A percentile compares a stretch with the other conserved stretches of the same genome.
Evolutionary conservation across 1,284 basidiomycete genomes (phyloP).

Genomic region (Fomitopsis schrenkii): DNA sequence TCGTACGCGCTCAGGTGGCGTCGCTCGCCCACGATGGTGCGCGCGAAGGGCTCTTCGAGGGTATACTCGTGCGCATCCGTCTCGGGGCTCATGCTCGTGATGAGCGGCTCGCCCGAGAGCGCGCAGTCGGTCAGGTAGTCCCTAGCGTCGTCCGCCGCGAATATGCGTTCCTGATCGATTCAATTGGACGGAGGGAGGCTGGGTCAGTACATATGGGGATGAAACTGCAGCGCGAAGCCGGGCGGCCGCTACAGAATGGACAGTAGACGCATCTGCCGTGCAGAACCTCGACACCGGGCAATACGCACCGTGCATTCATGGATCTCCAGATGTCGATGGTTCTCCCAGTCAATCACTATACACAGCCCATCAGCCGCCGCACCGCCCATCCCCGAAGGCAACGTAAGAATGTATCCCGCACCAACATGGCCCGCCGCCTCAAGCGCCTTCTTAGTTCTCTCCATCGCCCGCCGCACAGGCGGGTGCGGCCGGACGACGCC

Average conservation of each 20-base stretch:
- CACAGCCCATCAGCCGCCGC: neutral
- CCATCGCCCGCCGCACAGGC: constrained; percentile 62
- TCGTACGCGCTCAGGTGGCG: constrained; percentile 26
- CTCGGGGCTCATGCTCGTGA: constrained; percentile 25
- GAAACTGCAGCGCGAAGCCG: neutral
- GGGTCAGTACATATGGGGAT: neutral
- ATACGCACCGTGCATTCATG: constrained; percentile 8
- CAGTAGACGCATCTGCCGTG: neutral
- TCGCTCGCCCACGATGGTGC: constrained; percentile 9
- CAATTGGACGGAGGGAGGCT: neutral
- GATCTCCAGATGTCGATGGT: constrained; percentile 9
- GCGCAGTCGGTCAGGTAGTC: constrained; percentile 27
- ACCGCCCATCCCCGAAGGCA: neutral
- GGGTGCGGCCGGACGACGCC: constrained; percentile 66
- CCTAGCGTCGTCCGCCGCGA: constrained; percentile 26
- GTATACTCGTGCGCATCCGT: constrained; percentile 26
- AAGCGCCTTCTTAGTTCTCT: constrained; percentile 54
- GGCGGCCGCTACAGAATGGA: neutral
- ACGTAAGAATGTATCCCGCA: constrained; percentile 22
- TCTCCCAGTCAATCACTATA: constrained; percentile 16
- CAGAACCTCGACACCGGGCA: neutral
- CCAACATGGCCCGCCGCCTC: constrained; percentile 65
- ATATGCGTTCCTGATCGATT: constrained; percentile 25
- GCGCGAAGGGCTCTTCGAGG: constrained; percentile 24
- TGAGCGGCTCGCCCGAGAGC: constrained; percentile 29